These are phyloP conservation scores for Caryocar brasiliense DNA, from an alignment of 441 rosid species.

Conservation along the genomic window DNA sequence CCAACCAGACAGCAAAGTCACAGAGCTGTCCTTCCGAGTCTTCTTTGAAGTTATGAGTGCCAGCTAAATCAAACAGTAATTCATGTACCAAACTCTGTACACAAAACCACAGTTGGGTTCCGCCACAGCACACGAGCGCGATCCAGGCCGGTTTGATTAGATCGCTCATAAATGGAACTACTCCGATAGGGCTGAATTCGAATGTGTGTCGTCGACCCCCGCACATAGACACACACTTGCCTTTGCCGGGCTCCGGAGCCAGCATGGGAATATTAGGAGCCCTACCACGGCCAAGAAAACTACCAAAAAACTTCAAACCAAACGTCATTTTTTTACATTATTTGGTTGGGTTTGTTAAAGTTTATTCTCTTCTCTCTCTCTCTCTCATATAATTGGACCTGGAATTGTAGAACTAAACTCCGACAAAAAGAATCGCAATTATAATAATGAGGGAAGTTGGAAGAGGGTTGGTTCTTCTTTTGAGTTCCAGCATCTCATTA, in stretches of 20 bases:
- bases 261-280: too few relatives aligned
- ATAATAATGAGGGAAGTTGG: slow-evolving; percentile 5
- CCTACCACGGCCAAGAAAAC: not conserved
- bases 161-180: too few relatives aligned
- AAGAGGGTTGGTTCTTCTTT: not conserved
- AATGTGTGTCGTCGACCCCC: too few relatives aligned
- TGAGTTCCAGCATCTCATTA: slow-evolving; percentile 2
- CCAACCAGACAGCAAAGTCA: not conserved
- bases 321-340: slow-evolving; percentile 2
- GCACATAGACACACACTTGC: too few relatives aligned
- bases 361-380: slow-evolving; percentile 17
- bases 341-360: slow-evolving; percentile 11
- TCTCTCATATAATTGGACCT: slow-evolving; percentile 17
- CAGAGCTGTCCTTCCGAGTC: not conserved
- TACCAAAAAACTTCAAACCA: slow-evolving; percentile 15
- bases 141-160: slow-evolving; percentile 1
- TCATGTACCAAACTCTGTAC: not conserved
- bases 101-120: slow-evolving; percentile 3
- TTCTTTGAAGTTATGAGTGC: not conserved
- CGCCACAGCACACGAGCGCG: slow-evolving; percentile 16
- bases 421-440: slow-evolving; percentile 34
- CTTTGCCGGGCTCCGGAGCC: too few relatives aligned
- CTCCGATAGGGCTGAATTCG: too few relatives aligned
- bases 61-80: slow-evolving; percentile 6
- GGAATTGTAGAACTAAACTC: slow-evolving; percentile 15